Evolutionary conservation across 1,139 yeast species (phyloP).

Genomic region (Blastobotrys arbuscula): DNA sequence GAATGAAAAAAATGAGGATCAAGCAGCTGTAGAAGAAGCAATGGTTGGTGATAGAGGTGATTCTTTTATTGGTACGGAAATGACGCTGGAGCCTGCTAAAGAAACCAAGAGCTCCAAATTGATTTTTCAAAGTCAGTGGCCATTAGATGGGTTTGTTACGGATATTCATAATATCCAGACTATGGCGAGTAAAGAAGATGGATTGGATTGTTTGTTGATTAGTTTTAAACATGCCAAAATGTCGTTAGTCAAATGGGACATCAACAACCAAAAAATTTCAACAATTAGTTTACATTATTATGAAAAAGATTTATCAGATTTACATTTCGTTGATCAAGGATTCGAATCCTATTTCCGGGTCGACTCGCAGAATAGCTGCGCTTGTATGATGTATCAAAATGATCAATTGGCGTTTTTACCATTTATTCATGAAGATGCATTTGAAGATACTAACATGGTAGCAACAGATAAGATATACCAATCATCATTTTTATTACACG

Average conservation of each 20-base stretch:
- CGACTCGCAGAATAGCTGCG: slow-evolving; percentile 61
- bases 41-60: slow-evolving; percentile 19
- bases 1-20: slow-evolving; percentile 14
- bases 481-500: slow-evolving; percentile 47
- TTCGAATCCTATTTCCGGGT: slow-evolving; percentile 48
- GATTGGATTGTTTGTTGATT: slow-evolving; percentile 48
- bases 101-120: slow-evolving; percentile 38
- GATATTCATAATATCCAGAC: slow-evolving; percentile 53
- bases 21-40: slow-evolving; percentile 16
- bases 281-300: slow-evolving; percentile 84
- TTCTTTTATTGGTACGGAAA: slow-evolving; percentile 28
- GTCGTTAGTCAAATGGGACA: slow-evolving; percentile 72
- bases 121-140: slow-evolving; percentile 57
- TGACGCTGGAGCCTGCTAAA: slow-evolving; percentile 24
- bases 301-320: slow-evolving; percentile 57
- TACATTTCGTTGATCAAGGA: slow-evolving; percentile 44
- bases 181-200: slow-evolving; percentile 32
- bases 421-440: slow-evolving; percentile 42
- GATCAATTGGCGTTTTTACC: slow-evolving; percentile 76
- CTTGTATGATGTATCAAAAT: slow-evolving; percentile 56
- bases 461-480: slow-evolving; percentile 19
- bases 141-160: slow-evolving; percentile 64
- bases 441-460: slow-evolving; percentile 20
- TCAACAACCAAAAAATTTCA: slow-evolving; percentile 43
- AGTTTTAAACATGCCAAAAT: slow-evolving; percentile 73